A percentile compares a stretch with the other conserved stretches of the same genome.
These are phyloP conservation scores for Phytophthora aleatoria DNA, from an alignment of 352 stramenopile genomes.

Conservation along the genomic window DNA sequence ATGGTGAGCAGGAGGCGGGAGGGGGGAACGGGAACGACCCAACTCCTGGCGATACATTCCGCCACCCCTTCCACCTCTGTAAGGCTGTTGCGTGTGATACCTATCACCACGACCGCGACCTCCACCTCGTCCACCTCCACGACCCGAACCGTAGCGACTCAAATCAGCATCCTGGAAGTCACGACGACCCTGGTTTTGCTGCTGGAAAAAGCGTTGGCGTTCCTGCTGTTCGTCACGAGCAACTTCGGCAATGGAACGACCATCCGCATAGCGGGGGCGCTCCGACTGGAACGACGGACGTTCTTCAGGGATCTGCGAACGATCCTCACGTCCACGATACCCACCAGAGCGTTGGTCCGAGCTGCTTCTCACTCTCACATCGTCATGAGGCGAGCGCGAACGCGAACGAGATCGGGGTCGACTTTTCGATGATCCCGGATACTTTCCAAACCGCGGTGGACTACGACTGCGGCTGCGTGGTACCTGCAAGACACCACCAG, in stretches of 20 bases:
- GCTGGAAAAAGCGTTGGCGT: constrained; percentile 43
- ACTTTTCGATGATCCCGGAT: constrained; percentile 21
- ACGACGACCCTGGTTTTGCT: constrained; percentile 43
- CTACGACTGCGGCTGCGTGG: constrained; percentile 37
- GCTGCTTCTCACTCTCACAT: constrained; percentile 27
- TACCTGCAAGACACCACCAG: constrained; percentile 23
- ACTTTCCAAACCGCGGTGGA: constrained; percentile 35
- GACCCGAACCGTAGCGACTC: constrained; percentile 39
- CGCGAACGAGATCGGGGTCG: constrained; percentile 32
- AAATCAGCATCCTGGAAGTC: constrained; percentile 36
- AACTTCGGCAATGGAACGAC: constrained; percentile 59
- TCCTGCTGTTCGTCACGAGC: constrained; percentile 54
- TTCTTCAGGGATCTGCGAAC: constrained; percentile 22
- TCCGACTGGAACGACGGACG: constrained; percentile 25
- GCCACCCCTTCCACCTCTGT: constrained; percentile 17
- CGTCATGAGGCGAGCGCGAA: constrained; percentile 31
- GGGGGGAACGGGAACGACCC: constrained; percentile 22
- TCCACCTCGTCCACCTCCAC: constrained; percentile 32
- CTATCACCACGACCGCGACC: constrained; percentile 27
- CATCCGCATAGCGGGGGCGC: constrained; percentile 38
- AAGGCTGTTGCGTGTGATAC: constrained; percentile 12
- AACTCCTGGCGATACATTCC: constrained; percentile 27
- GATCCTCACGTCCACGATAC: constrained; percentile 33
- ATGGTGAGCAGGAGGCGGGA: constrained; percentile 12
- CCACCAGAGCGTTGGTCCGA: constrained; percentile 20